Percentiles rank a stretch among this genome's conserved stretches.
Conservation (phyloP, 257 asterid genomes). For the Rehmannia glutinosa region DNA sequence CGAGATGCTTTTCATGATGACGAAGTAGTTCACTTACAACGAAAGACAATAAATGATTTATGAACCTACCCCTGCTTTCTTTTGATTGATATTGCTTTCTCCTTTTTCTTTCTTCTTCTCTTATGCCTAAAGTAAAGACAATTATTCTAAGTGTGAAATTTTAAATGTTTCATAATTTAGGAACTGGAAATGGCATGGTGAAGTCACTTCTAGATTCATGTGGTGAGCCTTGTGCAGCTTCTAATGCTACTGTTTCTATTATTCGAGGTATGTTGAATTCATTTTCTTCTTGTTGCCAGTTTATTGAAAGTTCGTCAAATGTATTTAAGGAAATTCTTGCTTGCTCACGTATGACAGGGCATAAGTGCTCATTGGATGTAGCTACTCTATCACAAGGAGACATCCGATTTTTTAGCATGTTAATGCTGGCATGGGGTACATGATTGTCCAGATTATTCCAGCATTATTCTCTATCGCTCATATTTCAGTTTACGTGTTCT, state of each 20-base stretch:
- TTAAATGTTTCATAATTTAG: constrained; percentile 36
- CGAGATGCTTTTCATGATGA: neutral
- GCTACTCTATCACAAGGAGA: constrained; percentile 76
- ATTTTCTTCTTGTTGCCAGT: neutral
- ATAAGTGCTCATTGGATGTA: constrained; percentile 71
- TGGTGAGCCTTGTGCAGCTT: constrained; percentile 77
- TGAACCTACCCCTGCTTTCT: neutral
- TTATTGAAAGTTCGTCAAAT: neutral
- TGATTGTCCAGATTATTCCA: constrained; percentile 9
- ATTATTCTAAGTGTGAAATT: neutral
- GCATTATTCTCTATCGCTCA: constrained; percentile 1
- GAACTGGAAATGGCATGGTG: constrained; percentile 96
- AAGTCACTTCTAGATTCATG: constrained; percentile 85
- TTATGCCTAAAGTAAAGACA: neutral
- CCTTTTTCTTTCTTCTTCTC: neutral
- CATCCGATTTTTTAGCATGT: constrained; percentile 58
- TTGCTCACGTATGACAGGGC: constrained; percentile 53
- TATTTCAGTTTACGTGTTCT: constrained; percentile 12
- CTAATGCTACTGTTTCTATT: constrained; percentile 68
- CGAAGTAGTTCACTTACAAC: neutral
- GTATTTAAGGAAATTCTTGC: constrained; percentile 1
- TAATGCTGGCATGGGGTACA: constrained; percentile 99
- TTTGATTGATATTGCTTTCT: neutral
- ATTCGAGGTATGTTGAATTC: constrained; percentile 60
- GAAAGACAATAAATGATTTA: neutral